Conservation (phyloP, 495 filamentous ascomycete species). For the Hamigera avellanea region DNA sequence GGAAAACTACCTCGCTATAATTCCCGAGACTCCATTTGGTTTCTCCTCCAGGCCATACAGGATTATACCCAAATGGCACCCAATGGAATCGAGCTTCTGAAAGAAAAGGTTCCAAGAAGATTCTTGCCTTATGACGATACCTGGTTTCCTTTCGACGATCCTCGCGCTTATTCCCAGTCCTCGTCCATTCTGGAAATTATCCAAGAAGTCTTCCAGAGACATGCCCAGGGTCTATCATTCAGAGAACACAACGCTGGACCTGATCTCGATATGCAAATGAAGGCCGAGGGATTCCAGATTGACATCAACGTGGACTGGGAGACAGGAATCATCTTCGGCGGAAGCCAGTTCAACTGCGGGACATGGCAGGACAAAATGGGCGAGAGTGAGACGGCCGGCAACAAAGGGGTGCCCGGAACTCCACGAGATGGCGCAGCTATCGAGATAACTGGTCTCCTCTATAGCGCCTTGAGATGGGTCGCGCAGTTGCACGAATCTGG, state of each 20-base stretch:
- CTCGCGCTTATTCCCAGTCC: constrained; percentile 71
- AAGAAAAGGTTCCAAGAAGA: constrained; percentile 68
- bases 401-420: constrained; percentile 90
- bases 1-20: constrained; percentile 93
- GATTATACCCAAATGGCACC: constrained; percentile 83
- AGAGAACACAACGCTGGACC: constrained; percentile 90
- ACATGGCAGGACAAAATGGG: constrained; percentile 99
- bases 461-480: constrained; percentile 80
- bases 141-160: constrained; percentile 72
- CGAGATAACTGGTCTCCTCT: constrained; percentile 87
- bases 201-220: constrained; percentile 84
- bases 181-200: constrained; percentile 80
- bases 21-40: constrained; percentile 93
- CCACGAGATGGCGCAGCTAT: constrained; percentile 91
- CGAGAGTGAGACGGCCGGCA: constrained; percentile 83
- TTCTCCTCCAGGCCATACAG: constrained; percentile 88
- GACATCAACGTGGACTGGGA: constrained; percentile 87
- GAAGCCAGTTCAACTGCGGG: constrained; percentile 88
- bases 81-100: constrained; percentile 59
- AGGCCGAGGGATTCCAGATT: constrained; percentile 78
- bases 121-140: constrained; percentile 94
- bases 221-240: constrained; percentile 82
- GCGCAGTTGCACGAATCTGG: constrained; percentile 50
- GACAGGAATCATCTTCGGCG: constrained; percentile 86
- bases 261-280: constrained; percentile 86